Conservation (phyloP, 2,329 filamentous ascomycete genomes). For the Penicillium rolfsii region DNA sequence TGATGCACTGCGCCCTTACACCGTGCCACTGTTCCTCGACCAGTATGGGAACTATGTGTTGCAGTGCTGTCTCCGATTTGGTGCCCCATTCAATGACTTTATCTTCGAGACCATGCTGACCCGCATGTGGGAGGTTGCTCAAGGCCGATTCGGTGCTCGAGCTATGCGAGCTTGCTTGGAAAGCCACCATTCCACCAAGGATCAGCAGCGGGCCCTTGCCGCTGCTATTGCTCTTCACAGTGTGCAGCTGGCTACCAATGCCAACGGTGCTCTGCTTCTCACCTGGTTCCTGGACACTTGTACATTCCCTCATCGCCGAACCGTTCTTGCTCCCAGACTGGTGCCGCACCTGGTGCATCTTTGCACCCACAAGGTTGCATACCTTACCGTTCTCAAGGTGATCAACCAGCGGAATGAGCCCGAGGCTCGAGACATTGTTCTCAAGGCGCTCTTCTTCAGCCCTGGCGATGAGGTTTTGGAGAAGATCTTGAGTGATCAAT, state of each 20-base stretch:
- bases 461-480: constrained; percentile 83
- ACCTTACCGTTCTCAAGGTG: constrained; percentile 94
- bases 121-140: constrained; percentile 88
- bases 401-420: constrained; percentile 97
- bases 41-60: constrained; percentile 99
- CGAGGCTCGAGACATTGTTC: constrained; percentile 85
- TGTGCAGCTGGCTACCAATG: constrained; percentile 92
- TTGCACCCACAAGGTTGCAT: constrained; percentile 98
- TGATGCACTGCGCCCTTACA: constrained; percentile 80
- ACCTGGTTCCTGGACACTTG: constrained; percentile 99
- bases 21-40: constrained; percentile 88
- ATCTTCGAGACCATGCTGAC: constrained; percentile 98
- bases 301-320: constrained; percentile 88
- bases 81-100: constrained; percentile 86
- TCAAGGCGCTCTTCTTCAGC: constrained; percentile 91
- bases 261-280: constrained; percentile 88
- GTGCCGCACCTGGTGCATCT: constrained; percentile 92
- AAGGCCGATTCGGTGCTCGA: constrained; percentile 90
- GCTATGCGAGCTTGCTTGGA: constrained; percentile 97
- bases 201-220: constrained; percentile 93
- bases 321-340: constrained; percentile 86
- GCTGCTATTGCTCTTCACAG: constrained; percentile 95
- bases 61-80: constrained; percentile 93
- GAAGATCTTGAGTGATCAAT: constrained; percentile 86
- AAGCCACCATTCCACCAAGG: constrained; percentile 91